Evolutionary conservation across 2,329 filamentous ascomycete genomes (phyloP).

Genomic region (Sporothrix dimorphospora): DNA sequence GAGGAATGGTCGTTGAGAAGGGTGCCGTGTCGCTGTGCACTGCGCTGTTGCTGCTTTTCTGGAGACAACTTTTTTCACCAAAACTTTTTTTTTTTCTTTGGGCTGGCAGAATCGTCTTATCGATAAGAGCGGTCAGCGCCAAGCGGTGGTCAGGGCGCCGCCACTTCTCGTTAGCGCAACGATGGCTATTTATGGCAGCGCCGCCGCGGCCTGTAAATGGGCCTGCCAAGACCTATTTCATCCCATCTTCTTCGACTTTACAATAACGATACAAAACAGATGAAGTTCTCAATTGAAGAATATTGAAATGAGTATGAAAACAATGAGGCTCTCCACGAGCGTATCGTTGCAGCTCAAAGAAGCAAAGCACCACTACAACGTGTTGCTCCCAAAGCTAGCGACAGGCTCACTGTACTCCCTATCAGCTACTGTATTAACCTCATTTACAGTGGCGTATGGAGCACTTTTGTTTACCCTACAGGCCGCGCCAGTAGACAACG

Average conservation of each 20-base stretch:
- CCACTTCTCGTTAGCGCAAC: background rate
- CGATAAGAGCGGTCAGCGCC: conserved; percentile 13
- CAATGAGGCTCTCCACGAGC: background rate
- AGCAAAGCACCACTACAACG: background rate
- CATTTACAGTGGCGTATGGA: background rate
- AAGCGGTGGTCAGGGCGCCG: background rate
- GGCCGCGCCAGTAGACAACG: background rate
- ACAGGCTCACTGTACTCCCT: background rate
- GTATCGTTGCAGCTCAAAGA: too few relatives aligned
- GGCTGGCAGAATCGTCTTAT: conserved; percentile 19
- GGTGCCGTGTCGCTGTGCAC: background rate
- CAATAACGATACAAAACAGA: too few relatives aligned
- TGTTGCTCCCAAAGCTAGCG: background rate
- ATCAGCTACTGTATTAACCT: background rate
- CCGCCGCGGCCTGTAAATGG: background rate
- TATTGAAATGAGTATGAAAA: background rate
- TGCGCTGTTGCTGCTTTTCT: background rate
- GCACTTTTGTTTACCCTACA: background rate
- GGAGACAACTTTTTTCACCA: background rate
- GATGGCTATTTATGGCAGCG: background rate
- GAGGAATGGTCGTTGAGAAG: background rate
- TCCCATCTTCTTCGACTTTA: too few relatives aligned
- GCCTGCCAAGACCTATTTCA: background rate
- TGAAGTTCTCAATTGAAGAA: too few relatives aligned
- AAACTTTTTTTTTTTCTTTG: conserved; percentile 23